Evolutionary conservation across 768 basidiomycete species (phyloP).

Genomic region (Basidioascus undulatus): DNA sequence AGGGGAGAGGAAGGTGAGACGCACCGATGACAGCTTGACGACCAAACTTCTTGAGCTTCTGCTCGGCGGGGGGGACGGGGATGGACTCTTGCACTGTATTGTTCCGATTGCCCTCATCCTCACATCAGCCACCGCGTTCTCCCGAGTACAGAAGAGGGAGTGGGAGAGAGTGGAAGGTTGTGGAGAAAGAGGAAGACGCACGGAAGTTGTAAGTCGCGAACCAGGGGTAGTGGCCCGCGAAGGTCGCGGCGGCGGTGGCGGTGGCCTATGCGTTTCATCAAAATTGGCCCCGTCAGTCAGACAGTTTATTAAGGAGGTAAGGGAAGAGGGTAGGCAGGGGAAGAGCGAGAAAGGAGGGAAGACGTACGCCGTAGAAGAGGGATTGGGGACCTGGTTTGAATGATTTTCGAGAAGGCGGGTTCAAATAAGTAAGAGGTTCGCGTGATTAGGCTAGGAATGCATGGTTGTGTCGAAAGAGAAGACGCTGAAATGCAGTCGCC

Average conservation of each 20-base stretch:
- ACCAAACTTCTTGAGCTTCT: slow-evolving; percentile 31
- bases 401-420: no score
- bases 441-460: no score
- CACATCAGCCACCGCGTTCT: neutral
- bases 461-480: no score
- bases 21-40: slow-evolving; percentile 81
- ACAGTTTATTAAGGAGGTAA: no score
- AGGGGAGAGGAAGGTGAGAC: no score
- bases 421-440: no score
- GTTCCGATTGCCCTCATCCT: slow-evolving; percentile 8
- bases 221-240: slow-evolving; percentile 83
- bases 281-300: slow-evolving; percentile 9
- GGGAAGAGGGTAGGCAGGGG: no score
- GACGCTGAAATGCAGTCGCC: no score
- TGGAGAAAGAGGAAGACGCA: neutral
- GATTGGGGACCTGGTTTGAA: no score
- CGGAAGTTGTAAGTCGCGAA: slow-evolving; percentile 23
- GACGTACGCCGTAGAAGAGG: no score
- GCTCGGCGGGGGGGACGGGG: slow-evolving; percentile 33
- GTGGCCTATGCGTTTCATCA: slow-evolving; percentile 12
- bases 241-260: slow-evolving; percentile 79
- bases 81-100: slow-evolving; percentile 2
- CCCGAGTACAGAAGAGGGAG: no score
- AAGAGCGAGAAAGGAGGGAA: no score
- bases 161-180: neutral